Percentiles rank a stretch among this genome's conserved stretches.
Evolutionary conservation across 2,329 filamentous ascomycete genomes (phyloP).

Genomic region (Alternaria arborescens): DNA sequence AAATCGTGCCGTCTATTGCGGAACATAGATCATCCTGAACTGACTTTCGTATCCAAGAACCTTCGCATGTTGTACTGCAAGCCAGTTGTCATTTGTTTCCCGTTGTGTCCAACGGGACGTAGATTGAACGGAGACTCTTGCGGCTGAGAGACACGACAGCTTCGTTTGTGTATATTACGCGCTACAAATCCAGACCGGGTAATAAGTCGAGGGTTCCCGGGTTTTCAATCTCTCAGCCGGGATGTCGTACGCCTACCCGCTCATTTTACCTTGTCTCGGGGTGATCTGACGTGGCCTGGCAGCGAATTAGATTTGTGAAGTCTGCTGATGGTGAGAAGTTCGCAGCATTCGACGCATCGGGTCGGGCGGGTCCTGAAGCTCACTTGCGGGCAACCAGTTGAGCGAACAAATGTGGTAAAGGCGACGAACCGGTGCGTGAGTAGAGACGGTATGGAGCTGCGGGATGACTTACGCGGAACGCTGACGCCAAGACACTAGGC

Average conservation of each 20-base stretch:
- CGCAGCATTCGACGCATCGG: background rate
- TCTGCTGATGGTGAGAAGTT: background rate
- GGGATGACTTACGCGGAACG: background rate
- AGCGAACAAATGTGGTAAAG: background rate
- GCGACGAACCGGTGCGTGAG: background rate
- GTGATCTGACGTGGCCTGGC: conserved; percentile 7
- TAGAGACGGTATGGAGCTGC: background rate
- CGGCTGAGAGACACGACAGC: background rate
- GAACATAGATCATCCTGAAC: background rate
- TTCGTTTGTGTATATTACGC: background rate
- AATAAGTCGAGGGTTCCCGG: background rate
- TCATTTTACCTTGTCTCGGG: background rate
- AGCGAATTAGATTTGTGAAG: background rate
- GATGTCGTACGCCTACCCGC: background rate
- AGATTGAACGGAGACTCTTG: background rate
- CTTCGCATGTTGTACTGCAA: background rate
- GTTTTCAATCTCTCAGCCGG: background rate
- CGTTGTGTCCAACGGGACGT: background rate
- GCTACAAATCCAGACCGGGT: background rate
- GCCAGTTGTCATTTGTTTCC: background rate
- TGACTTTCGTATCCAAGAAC: background rate
- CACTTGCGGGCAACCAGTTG: background rate
- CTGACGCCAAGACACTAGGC: conserved; percentile 6
- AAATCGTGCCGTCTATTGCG: background rate
- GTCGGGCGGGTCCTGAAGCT: too few species aligned